These are phyloP conservation scores for Aspergillus affinis DNA, from an alignment of 495 filamentous ascomycete species.

Conservation along the genomic window DNA sequence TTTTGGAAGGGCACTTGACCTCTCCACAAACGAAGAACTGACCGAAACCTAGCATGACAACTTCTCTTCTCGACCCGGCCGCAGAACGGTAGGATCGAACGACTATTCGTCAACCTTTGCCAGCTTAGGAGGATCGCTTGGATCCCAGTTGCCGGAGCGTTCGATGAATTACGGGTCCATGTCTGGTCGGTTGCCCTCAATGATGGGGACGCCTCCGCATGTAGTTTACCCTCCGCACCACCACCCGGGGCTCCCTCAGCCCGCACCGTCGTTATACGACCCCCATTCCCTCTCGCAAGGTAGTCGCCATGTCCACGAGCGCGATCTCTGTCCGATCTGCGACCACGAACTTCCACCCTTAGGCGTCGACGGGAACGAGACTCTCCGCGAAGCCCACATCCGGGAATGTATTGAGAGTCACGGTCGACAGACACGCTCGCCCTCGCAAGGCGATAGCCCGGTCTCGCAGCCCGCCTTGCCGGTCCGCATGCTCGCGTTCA, in stretches of 20 bases:
- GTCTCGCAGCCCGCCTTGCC: constrained; percentile 22
- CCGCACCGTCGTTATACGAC: background rate
- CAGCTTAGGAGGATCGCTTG: constrained; percentile 17
- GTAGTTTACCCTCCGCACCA: constrained; percentile 6
- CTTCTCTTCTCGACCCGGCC: constrained; percentile 16
- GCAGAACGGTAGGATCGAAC: constrained; percentile 26
- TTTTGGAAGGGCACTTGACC: background rate
- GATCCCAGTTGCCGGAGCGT: constrained; percentile 24
- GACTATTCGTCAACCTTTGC: constrained; percentile 19
- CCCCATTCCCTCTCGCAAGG: background rate
- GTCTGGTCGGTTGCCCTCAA: constrained; percentile 9
- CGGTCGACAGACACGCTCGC: constrained; percentile 22
- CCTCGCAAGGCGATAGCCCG: constrained; percentile 21
- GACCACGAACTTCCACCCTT: constrained; percentile 71
- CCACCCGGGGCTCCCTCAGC: background rate
- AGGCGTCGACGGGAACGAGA: constrained; percentile 56
- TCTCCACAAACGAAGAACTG: background rate
- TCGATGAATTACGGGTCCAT: constrained; percentile 23
- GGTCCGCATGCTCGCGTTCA: constrained; percentile 64
- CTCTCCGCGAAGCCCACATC: constrained; percentile 73
- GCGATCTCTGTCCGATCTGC: constrained; percentile 91
- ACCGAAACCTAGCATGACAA: constrained; percentile 15
- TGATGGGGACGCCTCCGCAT: constrained; percentile 21
- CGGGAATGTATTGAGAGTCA: constrained; percentile 64
- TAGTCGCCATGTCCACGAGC: constrained; percentile 58